Percentiles rank a stretch among this genome's conserved stretches.
These are phyloP conservation scores for Leptodontidium sp. DNA, from an alignment of 2,329 filamentous ascomycete genomes.

Conservation along the genomic window DNA sequence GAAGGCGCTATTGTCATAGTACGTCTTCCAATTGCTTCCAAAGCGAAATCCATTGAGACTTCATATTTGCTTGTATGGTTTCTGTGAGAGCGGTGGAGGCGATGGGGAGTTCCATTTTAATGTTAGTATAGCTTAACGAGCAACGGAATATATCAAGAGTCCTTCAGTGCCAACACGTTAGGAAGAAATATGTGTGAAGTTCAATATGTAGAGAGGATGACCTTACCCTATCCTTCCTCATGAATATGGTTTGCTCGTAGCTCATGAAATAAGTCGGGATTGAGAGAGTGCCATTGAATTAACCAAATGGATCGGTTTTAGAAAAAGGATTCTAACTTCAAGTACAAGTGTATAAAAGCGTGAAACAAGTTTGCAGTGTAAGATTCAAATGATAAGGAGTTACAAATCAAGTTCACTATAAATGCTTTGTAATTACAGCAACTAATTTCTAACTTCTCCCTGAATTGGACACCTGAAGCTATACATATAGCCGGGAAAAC, in stretches of 20 bases:
- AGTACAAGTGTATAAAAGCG: constrained; percentile 2
- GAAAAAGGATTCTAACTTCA: constrained; percentile 1
- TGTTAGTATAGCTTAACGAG: not conserved
- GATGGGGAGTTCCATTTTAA: not conserved
- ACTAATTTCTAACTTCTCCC: not conserved
- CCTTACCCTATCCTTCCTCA: not conserved
- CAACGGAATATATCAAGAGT: constrained; percentile 4
- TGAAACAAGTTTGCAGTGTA: not conserved
- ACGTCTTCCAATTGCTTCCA: not conserved
- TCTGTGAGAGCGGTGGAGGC: not conserved
- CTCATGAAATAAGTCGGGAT: not conserved
- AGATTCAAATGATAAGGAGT: constrained; percentile 3
- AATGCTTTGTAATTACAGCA: not conserved
- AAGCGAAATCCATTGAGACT: not conserved
- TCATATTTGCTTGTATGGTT: constrained; percentile 4
- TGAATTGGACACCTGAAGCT: constrained; percentile 1
- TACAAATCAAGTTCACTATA: not conserved
- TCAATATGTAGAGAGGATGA: constrained; percentile 1
- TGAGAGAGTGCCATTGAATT: constrained; percentile 3
- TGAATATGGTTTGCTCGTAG: constrained; percentile 6
- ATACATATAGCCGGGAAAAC: not conserved
- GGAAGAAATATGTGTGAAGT: constrained; percentile 4
- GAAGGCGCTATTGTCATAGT: constrained; percentile 41
- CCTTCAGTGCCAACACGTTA: constrained; percentile 2
- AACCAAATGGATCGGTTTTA: not conserved